phyloP scores from a whole-genome alignment of 2,329 filamentous ascomycete species.

The Septoria petroselini region DNA sequence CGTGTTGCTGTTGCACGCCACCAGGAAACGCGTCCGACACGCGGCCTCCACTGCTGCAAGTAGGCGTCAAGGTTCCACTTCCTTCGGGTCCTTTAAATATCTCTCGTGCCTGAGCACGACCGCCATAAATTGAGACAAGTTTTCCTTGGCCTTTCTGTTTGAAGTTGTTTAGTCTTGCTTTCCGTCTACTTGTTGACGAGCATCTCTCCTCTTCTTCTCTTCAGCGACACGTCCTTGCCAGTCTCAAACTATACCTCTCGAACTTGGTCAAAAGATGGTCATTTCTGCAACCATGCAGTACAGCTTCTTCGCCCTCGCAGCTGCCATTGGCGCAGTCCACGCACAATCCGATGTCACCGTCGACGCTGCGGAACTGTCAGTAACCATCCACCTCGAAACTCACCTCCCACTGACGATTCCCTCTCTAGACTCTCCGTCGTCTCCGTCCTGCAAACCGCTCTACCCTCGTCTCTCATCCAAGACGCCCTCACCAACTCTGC shows the following conservation, averaged over 20 bases:
- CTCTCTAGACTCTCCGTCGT: slow-evolving; percentile 41
- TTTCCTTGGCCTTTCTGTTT: background rate
- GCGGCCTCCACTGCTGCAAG: no score
- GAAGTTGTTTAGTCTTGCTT: background rate
- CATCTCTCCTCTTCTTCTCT: background rate
- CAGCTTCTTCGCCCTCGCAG: no score
- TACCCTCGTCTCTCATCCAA: slow-evolving; percentile 43
- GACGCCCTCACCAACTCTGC: slow-evolving; percentile 44
- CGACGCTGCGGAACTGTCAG: no score
- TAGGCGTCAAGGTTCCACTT: no score
- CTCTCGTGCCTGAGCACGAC: background rate
- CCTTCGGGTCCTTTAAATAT: no score
- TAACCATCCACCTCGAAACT: no score
- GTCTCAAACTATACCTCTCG: no score
- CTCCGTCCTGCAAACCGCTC: slow-evolving; percentile 45
- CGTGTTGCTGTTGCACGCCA: background rate
- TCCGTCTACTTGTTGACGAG: background rate
- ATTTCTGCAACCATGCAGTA: background rate
- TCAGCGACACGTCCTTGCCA: background rate
- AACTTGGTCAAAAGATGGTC: no score
- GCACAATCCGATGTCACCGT: no score
- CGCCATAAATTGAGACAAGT: background rate
- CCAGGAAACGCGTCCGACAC: background rate
- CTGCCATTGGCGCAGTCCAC: no score
- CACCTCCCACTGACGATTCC: background rate